Evolutionary conservation across 2,329 filamentous ascomycete genomes (phyloP), one percentile per base, ranked within the genome.

Genomic region (Epichloe gansuensis): DNA sequence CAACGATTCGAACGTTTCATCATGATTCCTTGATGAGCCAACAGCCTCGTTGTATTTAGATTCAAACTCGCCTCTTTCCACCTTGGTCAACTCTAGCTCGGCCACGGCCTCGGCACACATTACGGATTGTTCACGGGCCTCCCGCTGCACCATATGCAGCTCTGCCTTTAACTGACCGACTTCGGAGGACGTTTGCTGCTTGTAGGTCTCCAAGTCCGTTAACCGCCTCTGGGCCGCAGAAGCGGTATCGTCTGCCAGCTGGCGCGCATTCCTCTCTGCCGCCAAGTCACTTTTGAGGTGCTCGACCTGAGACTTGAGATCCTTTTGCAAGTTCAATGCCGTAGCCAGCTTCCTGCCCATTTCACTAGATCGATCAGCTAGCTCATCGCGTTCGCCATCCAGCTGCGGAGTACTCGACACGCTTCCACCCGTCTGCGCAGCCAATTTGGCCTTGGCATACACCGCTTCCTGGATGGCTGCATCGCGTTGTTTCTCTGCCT

Each of bases 401-500:
- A 80, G 66, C 61, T 81, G 74, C 52, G 84, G 71, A 41, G 80
- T 77, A 61, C 75, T 76, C 42, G 74, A 74, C 49, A 81, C 76
- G 59, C 84, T 89, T 51, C 81, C 77, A 39, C 78, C 82, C 3
- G 68, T 61, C 56, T 89, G 85, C 7, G 89, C 90, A 34, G 90
- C 90, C 49, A 96, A 73, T 64, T 89, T 96, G 3, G 94, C 89
- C 64, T 94, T 95, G 36, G 90, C 88, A 67, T 97, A 97, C 0
- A 93, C 86, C 1, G 93, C 93, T 70, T 98, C 94, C 60, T 85
- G 87, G 51, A 98, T 84, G n/a, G 93, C 93, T 41, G 85, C 83
- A 68, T 98, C 93, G 49, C 94, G 80, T 71, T 98, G 93, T 64
- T 87, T 90, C 65, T 98, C 93, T 1, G 94, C 85, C 64, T 96